Conservation (phyloP, 169 alveolate genomes). For the Besnoitia besnoiti region DNA sequence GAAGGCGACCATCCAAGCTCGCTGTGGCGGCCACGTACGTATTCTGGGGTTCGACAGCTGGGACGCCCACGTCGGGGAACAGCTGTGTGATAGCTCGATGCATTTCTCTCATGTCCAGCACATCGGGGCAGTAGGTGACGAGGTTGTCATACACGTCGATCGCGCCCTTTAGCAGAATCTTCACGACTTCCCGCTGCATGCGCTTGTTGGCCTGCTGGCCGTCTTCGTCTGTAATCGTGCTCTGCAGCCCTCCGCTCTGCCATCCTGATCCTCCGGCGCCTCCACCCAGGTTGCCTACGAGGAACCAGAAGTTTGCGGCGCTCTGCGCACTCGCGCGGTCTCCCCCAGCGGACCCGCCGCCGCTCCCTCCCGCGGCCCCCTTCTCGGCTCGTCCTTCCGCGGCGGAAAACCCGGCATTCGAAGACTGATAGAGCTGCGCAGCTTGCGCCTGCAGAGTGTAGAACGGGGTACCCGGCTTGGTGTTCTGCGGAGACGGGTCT, state of each 20-base stretch:
- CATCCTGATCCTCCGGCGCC: not conserved
- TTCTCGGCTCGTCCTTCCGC: not conserved
- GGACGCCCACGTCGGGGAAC: constrained; percentile 62
- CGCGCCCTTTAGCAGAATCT: constrained; percentile 28
- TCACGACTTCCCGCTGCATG: constrained; percentile 40
- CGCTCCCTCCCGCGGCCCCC: not conserved
- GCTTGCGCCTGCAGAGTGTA: not conserved
- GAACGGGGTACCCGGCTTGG: not conserved
- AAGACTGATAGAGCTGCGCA: not conserved
- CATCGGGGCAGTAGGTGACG: constrained; percentile 51
- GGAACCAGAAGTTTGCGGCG: constrained; percentile 18
- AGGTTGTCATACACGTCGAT: constrained; percentile 36
- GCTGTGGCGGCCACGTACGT: constrained; percentile 57
- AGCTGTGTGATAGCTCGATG: constrained; percentile 57
- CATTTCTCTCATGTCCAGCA: constrained; percentile 62
- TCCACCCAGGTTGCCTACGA: not conserved
- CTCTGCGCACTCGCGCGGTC: constrained; percentile 8
- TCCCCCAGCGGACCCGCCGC: not conserved
- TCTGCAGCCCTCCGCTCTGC: not conserved
- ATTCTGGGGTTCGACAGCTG: constrained; percentile 56
- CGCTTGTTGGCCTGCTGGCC: constrained; percentile 53
- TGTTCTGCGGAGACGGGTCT: constrained; percentile 33
- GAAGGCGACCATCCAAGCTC: constrained; percentile 43
- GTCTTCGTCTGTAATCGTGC: constrained; percentile 35
- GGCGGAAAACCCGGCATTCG: not conserved